A percentile compares a stretch with the other conserved stretches of the same genome.
Evolutionary conservation across 768 basidiomycete genomes (phyloP).

Genomic region (Butyriboletus loyo): DNA sequence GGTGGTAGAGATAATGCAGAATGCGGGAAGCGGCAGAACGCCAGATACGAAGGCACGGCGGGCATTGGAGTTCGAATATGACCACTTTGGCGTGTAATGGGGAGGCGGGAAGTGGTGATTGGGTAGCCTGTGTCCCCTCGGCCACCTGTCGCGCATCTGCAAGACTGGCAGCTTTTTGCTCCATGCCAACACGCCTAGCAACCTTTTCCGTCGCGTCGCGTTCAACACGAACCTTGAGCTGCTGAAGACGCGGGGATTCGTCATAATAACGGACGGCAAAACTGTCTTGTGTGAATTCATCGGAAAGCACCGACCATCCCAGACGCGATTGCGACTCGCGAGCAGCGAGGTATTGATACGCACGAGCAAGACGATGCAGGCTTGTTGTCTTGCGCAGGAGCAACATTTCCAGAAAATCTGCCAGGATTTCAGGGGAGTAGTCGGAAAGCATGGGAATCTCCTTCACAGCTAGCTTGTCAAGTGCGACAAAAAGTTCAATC

Average conservation of each 20-base stretch:
- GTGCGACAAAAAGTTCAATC: conserved; percentile 29
- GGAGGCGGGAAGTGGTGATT: conserved; percentile 43
- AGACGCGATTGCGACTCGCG: conserved; percentile 22
- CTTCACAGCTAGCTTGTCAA: conserved; percentile 31
- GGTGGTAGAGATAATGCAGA: conserved; percentile 31
- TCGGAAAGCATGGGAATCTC: conserved; percentile 30
- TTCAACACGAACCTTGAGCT: conserved; percentile 29
- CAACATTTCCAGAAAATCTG: conserved; percentile 16
- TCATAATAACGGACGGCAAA: conserved; percentile 38
- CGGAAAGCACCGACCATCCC: conserved; percentile 32
- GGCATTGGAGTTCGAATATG: conserved; percentile 40
- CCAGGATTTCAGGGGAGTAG: conserved; percentile 32
- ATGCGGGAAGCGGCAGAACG: conserved; percentile 33
- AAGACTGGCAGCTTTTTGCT: background rate
- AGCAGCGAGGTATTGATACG: conserved; percentile 29
- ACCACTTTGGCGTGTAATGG: conserved; percentile 18
- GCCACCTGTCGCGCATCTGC: too few relatives aligned
- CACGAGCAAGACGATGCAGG: conserved; percentile 26
- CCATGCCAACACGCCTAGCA: conserved; percentile 10
- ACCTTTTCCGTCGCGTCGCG: conserved; percentile 15
- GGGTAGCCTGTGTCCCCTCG: too few relatives aligned
- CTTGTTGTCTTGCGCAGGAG: conserved; percentile 26
- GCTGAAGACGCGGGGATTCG: conserved; percentile 19
- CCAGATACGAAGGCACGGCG: conserved; percentile 37
- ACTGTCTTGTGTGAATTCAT: conserved; percentile 12